Base-by-base conservation (phyloP, 2,329 filamentous ascomycete species). In the Colletotrichum tofieldiae region DNA sequence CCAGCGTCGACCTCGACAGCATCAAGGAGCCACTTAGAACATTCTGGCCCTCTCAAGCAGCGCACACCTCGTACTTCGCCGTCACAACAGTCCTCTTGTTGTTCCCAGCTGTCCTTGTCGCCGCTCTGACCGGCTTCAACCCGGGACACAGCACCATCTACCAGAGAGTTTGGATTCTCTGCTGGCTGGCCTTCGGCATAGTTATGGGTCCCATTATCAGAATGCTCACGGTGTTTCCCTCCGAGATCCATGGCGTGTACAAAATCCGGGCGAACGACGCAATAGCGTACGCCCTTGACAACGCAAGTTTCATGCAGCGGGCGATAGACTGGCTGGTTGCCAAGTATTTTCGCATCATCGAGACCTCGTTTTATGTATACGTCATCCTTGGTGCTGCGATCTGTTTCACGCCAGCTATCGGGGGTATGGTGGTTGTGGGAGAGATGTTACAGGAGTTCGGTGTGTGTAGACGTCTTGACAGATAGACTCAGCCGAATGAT, bases 281-380 rank as follows among this genome's bases (percentile, higher is more conserved):
- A 29, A 69, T 72, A 64, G 69, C 69, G 54, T 69, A 72, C n/a
- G 69, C 65, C 9, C 39, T 69, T 7, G 65, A 72, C 12, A 72
- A 59, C 18, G 59, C 69, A 37, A 60, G 51, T 5, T 72, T 69
- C 16, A 62, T 72, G 58, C 51, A 72, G 37, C 52, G 69, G 8
- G 58, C n/a, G 45, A 69, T 72, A 54, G 69, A 72, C 65, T 72
- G 69, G 69, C 29, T 72, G 23, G 69, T 72, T 32, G 45, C 69
- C 23, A 69, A 69, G n/a, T 72, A 72, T n/a, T 72, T 72, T 18
- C 60, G 65, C 39, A 39, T 69, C 7, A 47, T 72, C 23, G 54
- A 72, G 58, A 64, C 65, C 1, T 72, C 65, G 5, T 72, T 72
- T 29, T 72, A 72, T 26, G 9, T 37, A 18, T 64, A 59, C 20